Percentiles rank a stretch among this genome's conserved stretches.
These are phyloP conservation scores for Neocallimastix lanati DNA, from an alignment of 192 early-diverging fungal species.

Conservation along the genomic window DNA sequence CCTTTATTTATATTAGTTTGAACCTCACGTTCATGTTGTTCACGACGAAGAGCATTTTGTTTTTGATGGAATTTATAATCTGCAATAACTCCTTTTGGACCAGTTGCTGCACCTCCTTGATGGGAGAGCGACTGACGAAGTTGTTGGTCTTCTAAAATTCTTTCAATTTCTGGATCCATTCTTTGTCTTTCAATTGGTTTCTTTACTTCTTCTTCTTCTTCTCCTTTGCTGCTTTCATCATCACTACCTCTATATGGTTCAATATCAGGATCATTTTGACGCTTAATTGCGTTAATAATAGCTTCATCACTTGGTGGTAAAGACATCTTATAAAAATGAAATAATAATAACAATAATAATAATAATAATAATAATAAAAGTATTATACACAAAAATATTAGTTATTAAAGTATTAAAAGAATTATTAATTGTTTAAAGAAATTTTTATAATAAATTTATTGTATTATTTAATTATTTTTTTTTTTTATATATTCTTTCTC, in stretches of 20 bases:
- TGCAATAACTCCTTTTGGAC: constrained; percentile 32
- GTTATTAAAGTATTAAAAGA: no score
- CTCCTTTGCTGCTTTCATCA: not conserved
- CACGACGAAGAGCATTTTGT: constrained; percentile 21
- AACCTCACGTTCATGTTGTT: constrained; percentile 1
- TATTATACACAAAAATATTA: no score
- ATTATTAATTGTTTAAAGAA: no score
- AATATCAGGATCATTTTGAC: not conserved
- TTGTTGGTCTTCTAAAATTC: not conserved
- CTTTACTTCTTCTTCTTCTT: not conserved
- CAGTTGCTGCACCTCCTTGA: constrained; percentile 21
- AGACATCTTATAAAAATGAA: not conserved
- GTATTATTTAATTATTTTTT: no score
- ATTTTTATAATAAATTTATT: no score
- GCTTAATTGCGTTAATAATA: not conserved
- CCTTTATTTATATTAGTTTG: constrained; percentile 9
- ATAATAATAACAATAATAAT: no score
- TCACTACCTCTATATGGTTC: not conserved
- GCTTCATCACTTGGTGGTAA: not conserved
- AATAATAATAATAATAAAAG: no score
- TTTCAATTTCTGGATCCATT: not conserved
- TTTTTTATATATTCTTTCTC: no score
- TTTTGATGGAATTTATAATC: constrained; percentile 28
- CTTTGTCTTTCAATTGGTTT: not conserved
- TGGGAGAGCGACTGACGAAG: not conserved